Evolutionary conservation across 2,329 filamentous ascomycete species (phyloP), one percentile per base, ranked within the genome.

Genomic region (Talaromyces pinophilus): DNA sequence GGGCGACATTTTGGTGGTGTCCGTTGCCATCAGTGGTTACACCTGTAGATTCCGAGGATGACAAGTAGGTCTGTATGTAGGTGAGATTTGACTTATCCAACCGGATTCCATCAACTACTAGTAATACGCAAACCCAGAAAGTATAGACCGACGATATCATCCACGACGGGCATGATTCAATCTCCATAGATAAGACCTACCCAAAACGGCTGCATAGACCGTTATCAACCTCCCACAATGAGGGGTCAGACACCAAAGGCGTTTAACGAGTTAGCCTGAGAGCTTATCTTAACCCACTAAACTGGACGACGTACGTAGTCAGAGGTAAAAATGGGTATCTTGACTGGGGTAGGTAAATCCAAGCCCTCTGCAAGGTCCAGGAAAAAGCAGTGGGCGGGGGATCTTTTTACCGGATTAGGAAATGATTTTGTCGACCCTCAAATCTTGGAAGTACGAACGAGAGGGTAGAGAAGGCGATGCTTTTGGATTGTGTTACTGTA

Each of bases 341-440:
- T 55, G 42, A 48, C 17, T 61, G 22, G 28, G 13, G n/a, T 63
- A 42, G 61, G 46, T 44, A 55, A 33, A 35, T 13, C 8, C 19
- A 13, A 35, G 40, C 30, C 42, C n/a, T 42, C 17, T 13, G 44
- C 44, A 48, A 7, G 30, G 17, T 52, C 60, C 30, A n/a, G 30
- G 10, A 15, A 57, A 35, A 11, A 22, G 52, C 60, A 50, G 28
- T 30, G 59, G 59, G 15, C 7, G 33, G 48, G 25, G 77, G 77
- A 79, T 74, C 69, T 76, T 71, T 78, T 79, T 70, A 70, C 77
- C 75, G 11, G 52, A 72, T 78, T 69, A 67, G 77, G 76, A 73
- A 78, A 40, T 46, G 8, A 60, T 60, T 60, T 60, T 11, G 25
- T 30, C 6, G 38, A 4, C 28, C 33, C 40, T 17, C 8, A 10